Conservation (phyloP, 768 basidiomycete species). For the Tulasnella calospora region DNA sequence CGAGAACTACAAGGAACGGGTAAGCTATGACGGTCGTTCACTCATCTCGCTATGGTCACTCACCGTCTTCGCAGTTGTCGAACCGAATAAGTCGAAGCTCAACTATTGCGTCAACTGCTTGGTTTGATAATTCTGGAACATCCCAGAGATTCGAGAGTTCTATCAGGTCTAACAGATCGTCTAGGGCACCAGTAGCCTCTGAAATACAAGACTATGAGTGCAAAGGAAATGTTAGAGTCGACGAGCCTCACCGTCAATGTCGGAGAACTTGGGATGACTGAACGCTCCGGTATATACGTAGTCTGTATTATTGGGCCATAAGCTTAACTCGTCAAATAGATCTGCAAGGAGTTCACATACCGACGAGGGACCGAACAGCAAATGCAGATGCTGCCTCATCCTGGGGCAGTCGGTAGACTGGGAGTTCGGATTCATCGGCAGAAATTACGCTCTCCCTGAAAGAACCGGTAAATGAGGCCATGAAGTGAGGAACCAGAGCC, state of each 20-base stretch:
- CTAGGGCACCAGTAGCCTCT: not conserved
- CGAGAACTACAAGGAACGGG: not conserved
- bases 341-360: not conserved
- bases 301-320: not conserved
- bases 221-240: too few species aligned
- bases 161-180: not conserved
- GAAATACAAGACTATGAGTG: not conserved
- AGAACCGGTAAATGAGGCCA: not conserved
- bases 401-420: not conserved
- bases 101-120: not conserved
- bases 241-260: not conserved
- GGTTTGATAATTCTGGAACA: not conserved
- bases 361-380: not conserved
- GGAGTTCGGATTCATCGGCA: not conserved
- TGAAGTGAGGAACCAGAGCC: not conserved
- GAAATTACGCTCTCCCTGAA: not conserved
- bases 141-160: constrained; percentile 9
- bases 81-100: constrained; percentile 1
- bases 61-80: not conserved
- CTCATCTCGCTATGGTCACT: not conserved
- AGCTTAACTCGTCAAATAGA: not conserved
- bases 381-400: not conserved
- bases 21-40: not conserved
- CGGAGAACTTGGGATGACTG: not conserved
- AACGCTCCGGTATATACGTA: constrained; percentile 6